Conservation (phyloP, 2,329 filamentous ascomycete species). For the Diplodia seriata region DNA sequence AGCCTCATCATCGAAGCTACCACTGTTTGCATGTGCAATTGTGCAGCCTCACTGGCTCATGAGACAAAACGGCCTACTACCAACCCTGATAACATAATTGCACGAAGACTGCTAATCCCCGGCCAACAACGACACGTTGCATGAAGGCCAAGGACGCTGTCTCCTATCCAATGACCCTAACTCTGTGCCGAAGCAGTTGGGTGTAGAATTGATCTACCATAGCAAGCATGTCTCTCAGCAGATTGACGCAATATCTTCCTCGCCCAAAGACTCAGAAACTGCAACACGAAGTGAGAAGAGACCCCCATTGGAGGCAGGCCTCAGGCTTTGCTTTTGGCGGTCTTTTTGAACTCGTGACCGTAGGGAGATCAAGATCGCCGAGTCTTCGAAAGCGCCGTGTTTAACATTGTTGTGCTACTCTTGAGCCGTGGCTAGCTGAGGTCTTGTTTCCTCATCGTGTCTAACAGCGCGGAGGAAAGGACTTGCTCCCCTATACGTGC, state of each 20-base stretch:
- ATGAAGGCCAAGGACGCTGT: neutral
- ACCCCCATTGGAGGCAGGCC: slow-evolving; percentile 73
- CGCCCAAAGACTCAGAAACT: slow-evolving; percentile 72
- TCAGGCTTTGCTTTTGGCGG: slow-evolving; percentile 77
- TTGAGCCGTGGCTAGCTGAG: neutral
- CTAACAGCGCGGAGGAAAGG: neutral
- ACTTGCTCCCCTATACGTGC: slow-evolving; percentile 32
- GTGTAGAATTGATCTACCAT: neutral
- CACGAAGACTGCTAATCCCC: neutral
- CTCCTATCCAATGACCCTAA: neutral
- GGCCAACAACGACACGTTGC: neutral
- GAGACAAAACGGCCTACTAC: neutral
- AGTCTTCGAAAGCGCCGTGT: slow-evolving; percentile 93
- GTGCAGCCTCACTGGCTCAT: neutral
- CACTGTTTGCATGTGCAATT: neutral
- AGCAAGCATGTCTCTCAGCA: slow-evolving; percentile 71
- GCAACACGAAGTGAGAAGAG: slow-evolving; percentile 88
- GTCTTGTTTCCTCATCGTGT: neutral
- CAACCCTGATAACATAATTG: neutral
- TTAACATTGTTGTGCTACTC: neutral
- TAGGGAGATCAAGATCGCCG: slow-evolving; percentile 67
- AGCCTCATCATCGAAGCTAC: neutral
- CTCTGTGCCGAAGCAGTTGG: neutral
- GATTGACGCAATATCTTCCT: slow-evolving; percentile 89
- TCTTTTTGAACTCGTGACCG: slow-evolving; percentile 89